Evolutionary conservation across 208 protist species (phyloP).

Genomic region (Wallacemonas sp.): DNA sequence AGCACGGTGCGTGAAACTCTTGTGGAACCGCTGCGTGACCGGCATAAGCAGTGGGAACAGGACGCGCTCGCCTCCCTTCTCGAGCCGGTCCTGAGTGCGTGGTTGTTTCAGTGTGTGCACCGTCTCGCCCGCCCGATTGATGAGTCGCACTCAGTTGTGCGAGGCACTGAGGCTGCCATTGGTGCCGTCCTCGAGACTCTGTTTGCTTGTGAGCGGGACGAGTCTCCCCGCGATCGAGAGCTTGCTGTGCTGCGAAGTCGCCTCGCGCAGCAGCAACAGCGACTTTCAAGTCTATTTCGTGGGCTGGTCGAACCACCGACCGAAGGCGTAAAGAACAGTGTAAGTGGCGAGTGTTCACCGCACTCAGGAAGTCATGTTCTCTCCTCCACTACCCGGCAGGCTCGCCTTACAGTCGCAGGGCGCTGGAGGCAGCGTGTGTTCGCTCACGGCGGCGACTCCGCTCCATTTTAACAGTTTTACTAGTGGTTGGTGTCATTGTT

Average conservation of each 20-base stretch:
- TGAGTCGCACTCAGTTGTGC: not conserved
- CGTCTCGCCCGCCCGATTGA: not conserved
- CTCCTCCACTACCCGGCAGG: too few species aligned
- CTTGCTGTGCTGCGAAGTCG: not conserved
- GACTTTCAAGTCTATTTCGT: not conserved
- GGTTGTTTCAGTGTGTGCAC: not conserved
- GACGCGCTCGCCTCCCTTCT: not conserved
- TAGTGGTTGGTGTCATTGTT: too few species aligned
- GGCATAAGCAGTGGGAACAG: not conserved
- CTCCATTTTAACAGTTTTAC: too few species aligned
- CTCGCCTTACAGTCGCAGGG: too few species aligned
- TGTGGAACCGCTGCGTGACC: not conserved
- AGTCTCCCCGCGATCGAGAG: not conserved
- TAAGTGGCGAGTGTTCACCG: not conserved
- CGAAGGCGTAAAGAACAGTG: not conserved
- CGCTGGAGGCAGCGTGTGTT: too few species aligned
- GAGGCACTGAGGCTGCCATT: not conserved
- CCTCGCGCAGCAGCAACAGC: not conserved
- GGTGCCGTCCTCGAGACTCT: too few species aligned
- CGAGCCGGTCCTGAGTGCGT: not conserved
- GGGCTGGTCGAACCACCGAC: not conserved
- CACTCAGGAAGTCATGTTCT: not conserved
- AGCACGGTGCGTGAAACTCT: not conserved
- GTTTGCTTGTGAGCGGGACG: too few species aligned
- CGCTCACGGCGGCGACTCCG: too few species aligned